Percentiles rank a stretch among this genome's conserved stretches.
Conservation (phyloP, 129 eudicot species). For the Cynara cardunculus region DNA sequence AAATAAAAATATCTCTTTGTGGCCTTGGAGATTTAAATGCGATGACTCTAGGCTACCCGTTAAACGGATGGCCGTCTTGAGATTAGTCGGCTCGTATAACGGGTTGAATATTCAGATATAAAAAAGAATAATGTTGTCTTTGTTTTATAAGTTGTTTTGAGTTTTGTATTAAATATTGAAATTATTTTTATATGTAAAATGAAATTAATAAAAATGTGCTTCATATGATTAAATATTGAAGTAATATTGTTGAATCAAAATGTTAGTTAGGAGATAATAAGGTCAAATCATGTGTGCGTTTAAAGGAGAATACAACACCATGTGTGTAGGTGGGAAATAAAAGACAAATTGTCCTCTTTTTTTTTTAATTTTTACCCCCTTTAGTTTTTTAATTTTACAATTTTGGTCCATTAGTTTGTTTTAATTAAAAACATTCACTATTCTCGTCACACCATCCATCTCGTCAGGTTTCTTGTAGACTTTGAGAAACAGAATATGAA, state of each 20-base stretch:
- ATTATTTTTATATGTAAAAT: not conserved
- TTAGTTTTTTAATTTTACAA: not conserved
- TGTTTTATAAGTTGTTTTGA: too few relatives aligned
- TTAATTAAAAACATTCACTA: too few relatives aligned
- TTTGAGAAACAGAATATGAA: too few relatives aligned
- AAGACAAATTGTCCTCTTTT: not conserved
- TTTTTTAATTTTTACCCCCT: not conserved
- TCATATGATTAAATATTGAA: not conserved
- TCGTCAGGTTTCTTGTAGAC: not conserved
- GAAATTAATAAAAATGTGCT: not conserved
- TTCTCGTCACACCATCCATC: not conserved
- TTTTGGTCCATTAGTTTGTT: not conserved
- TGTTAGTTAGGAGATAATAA: conserved; percentile 13
- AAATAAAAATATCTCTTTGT: too few relatives aligned
- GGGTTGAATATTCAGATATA: too few relatives aligned
- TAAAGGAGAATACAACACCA: not conserved
- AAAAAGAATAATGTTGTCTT: too few relatives aligned
- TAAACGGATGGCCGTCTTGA: too few relatives aligned
- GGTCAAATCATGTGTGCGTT: conserved; percentile 18
- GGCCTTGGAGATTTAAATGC: too few relatives aligned
- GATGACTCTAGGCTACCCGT: too few relatives aligned
- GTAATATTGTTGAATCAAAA: not conserved
- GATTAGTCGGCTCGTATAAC: too few relatives aligned
- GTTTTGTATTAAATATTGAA: not conserved
- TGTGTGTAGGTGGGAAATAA: not conserved